Evolutionary conservation across 805 yeast species (phyloP).

Genomic region (Teunomyces stri): DNA sequence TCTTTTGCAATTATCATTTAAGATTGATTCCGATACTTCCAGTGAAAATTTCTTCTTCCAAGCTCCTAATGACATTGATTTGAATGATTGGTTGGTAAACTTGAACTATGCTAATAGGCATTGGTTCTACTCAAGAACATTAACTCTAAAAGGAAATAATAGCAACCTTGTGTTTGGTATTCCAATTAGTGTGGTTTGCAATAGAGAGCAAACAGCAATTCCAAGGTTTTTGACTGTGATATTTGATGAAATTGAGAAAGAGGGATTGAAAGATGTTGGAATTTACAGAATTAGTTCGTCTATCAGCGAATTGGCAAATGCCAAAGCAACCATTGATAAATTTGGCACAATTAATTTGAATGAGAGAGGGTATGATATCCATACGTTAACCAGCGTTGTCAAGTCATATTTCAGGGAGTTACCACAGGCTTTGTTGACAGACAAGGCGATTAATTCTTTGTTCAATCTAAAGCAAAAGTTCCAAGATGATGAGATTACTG

Average conservation of each 20-base stretch:
- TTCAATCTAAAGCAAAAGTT: conserved; percentile 31
- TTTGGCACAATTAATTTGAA: conserved; percentile 50
- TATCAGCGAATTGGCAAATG: conserved; percentile 42
- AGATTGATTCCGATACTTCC: conserved; percentile 43
- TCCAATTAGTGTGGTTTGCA: conserved; percentile 74
- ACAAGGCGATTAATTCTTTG: conserved; percentile 60
- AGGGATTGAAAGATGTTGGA: conserved; percentile 90
- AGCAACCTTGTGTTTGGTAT: conserved; percentile 69
- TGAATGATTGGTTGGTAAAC: conserved; percentile 69
- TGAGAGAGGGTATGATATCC: conserved; percentile 62
- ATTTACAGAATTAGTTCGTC: conserved; percentile 71
- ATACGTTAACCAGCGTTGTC: conserved; percentile 84
- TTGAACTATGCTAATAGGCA: conserved; percentile 49
- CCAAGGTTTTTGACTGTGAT: conserved; percentile 69
- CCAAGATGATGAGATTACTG: conserved; percentile 13
- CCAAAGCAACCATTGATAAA: conserved; percentile 45
- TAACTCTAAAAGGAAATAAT: conserved; percentile 24
- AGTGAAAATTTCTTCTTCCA: conserved; percentile 64
- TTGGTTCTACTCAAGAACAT: conserved; percentile 50
- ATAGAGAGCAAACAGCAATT: conserved; percentile 57
- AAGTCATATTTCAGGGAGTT: conserved; percentile 80
- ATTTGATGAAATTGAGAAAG: conserved; percentile 73
- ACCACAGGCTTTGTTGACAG: conserved; percentile 79
- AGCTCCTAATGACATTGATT: conserved; percentile 57
- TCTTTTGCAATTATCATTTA: conserved; percentile 47